Conservation (phyloP, 129 eudicot species). For the Escallonia herrerae region DNA sequence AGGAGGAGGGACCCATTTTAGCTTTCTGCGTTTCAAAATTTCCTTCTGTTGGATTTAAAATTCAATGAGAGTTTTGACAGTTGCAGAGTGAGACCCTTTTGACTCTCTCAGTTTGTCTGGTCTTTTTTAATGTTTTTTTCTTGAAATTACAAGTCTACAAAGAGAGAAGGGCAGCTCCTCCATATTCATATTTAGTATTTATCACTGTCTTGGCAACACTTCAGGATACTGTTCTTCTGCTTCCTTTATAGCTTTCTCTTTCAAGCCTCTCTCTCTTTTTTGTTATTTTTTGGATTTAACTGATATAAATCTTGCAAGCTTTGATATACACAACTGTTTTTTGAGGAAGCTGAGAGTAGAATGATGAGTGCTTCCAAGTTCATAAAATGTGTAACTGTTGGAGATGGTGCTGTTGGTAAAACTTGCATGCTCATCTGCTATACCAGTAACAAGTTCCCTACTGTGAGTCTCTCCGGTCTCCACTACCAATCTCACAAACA, state of each 20-base stretch:
- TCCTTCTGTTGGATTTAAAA: constrained; percentile 43
- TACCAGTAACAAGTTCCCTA: too few species aligned
- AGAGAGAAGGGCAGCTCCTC: too few species aligned
- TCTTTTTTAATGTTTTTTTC: constrained; percentile 1
- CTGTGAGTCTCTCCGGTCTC: constrained; percentile 43
- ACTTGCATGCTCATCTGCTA: constrained; percentile 99
- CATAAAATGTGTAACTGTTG: constrained; percentile 98
- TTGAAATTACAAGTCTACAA: constrained; percentile 12
- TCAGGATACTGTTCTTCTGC: constrained; percentile 6
- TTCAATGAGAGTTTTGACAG: constrained; percentile 39
- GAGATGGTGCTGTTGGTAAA: constrained; percentile 99
- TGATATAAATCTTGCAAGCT: neutral
- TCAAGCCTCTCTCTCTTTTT: constrained; percentile 4
- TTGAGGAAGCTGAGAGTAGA: too few species aligned
- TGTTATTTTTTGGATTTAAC: constrained; percentile 1
- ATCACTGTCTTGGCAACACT: neutral
- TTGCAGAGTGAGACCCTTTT: neutral
- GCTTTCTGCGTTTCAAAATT: constrained; percentile 18
- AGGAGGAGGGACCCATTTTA: constrained; percentile 29
- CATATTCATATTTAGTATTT: too few species aligned
- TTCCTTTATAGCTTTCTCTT: constrained; percentile 1
- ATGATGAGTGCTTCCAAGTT: constrained; percentile 94
- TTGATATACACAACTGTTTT: too few species aligned
- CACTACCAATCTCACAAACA: neutral
- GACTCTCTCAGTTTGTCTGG: neutral